Percentiles rank a stretch among this genome's conserved stretches.
Conservation (phyloP, 2,329 filamentous ascomycete species). For the Xylaria hypoxylon region DNA sequence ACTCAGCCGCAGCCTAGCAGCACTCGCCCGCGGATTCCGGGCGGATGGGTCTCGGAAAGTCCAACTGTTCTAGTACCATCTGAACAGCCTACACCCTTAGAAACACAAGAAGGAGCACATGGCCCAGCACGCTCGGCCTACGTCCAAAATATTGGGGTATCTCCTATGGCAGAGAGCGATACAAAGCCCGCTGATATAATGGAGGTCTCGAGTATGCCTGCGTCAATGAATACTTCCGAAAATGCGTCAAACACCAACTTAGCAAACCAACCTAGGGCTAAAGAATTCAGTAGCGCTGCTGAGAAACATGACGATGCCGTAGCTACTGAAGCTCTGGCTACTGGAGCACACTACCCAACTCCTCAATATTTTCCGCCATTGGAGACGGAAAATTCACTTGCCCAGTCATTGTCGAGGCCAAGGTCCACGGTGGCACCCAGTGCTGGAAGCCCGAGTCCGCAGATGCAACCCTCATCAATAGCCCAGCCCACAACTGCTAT, state of each 20-base stretch:
- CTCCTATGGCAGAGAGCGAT: slow-evolving; percentile 38
- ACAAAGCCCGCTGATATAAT: slow-evolving; percentile 41
- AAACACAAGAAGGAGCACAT: slow-evolving; percentile 36
- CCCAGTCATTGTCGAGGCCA: slow-evolving; percentile 21
- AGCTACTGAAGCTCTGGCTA: slow-evolving; percentile 41
- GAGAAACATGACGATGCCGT: slow-evolving; percentile 44
- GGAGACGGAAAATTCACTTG: slow-evolving; percentile 39
- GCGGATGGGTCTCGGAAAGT: slow-evolving; percentile 50
- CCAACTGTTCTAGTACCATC: slow-evolving; percentile 35
- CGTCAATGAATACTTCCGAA: slow-evolving; percentile 34
- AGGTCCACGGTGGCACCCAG: slow-evolving; percentile 31
- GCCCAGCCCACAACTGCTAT: slow-evolving; percentile 32
- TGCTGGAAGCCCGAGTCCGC: slow-evolving; percentile 30
- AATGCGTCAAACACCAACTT: slow-evolving; percentile 25
- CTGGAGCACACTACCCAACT: slow-evolving; percentile 38
- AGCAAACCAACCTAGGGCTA: slow-evolving; percentile 16
- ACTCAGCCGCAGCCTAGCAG: not conserved
- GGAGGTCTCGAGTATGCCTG: slow-evolving; percentile 39
- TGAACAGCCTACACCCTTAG: slow-evolving; percentile 43
- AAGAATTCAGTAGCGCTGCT: slow-evolving; percentile 35
- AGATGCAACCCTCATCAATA: slow-evolving; percentile 37
- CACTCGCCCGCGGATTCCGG: slow-evolving; percentile 46
- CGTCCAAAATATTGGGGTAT: slow-evolving; percentile 33
- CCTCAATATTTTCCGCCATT: slow-evolving; percentile 44
- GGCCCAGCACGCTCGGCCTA: slow-evolving; percentile 32